Conservation (phyloP, 768 basidiomycete genomes). For the Tulasnella sp. region DNA sequence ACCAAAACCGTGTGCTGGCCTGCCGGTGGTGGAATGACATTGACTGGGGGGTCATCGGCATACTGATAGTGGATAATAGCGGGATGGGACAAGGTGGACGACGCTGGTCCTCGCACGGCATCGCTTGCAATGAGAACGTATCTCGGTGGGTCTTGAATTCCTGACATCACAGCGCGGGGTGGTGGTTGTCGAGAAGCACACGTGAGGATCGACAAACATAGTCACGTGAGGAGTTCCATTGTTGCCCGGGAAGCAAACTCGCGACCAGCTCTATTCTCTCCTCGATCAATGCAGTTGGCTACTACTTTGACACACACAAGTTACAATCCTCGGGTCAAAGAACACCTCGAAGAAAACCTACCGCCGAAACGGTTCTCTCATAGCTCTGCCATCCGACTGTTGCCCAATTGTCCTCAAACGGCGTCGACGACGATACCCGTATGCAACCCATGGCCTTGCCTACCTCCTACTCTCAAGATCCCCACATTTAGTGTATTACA, state of each 20-base stretch:
- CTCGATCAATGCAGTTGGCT: background rate
- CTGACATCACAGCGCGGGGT: background rate
- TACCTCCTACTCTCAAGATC: too few species aligned
- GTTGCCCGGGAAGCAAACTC: background rate
- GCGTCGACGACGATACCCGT: too few species aligned
- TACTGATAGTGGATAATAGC: conserved; percentile 72
- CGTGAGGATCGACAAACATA: background rate
- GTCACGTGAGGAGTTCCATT: background rate
- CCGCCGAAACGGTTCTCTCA: too few species aligned
- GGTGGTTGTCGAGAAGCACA: background rate
- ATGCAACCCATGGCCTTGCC: too few species aligned
- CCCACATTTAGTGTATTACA: too few species aligned
- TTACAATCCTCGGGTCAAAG: background rate
- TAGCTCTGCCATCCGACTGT: too few species aligned
- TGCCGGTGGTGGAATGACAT: conserved; percentile 47
- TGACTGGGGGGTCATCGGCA: conserved; percentile 64
- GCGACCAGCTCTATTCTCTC: background rate
- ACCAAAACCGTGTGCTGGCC: conserved; percentile 65
- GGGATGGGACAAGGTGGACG: conserved; percentile 46
- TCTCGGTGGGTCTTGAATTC: background rate
- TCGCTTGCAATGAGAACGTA: background rate
- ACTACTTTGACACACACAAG: background rate
- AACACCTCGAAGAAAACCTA: background rate
- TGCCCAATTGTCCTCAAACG: too few species aligned
- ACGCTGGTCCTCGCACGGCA: background rate